Base-by-base conservation (phyloP, 1,284 basidiomycete species). In the Fomitopsis schrenkii region DNA sequence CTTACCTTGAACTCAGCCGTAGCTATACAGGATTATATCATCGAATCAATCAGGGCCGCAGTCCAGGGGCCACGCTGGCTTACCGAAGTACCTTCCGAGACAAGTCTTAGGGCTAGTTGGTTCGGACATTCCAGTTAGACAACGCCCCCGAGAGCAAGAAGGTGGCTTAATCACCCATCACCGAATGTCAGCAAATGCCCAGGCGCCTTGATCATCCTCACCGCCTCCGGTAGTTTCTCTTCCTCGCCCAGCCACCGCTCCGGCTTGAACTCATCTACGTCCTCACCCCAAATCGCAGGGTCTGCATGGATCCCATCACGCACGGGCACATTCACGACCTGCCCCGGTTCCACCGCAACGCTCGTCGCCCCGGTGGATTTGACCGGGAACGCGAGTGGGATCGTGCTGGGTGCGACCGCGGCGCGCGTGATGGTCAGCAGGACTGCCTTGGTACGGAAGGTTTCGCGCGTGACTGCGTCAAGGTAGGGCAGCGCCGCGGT, bases 391-490 rank as follows among this genome's bases (percentile, higher is more conserved):
- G 71, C 71, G 15, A 82, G 72, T 0, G 80, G 80, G 35, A 83
- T 61, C 59, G 79, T 76, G 64, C 80, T 79, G 17, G 68, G 65
- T 68, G 60, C 68, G 58, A 22, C 62, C 36, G 57, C 68, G 64
- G 64, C 48, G 66, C 55, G 57, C 65, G 63, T 48, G 30, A 69
- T 70, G 66, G 42, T 70, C 55, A 42, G 22, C 5, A 59, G 38
- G 35, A 54, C 48, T 3, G 58, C 58, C 50, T 59, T 53, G 33
- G 80, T 60, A 7, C 80, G 75, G 9, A 82, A 70, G 1, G 76
- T 75, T 59, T 76, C 75, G 59, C 68, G 66, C 19, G 65, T 60
- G 62, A 90, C 79, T 0, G 84, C 82, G 63, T 89, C 83, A 14
- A 90, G 77, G 68, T 84, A 88, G 0, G 81, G 61, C 4, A 74